These are phyloP conservation scores for Microcos paniculata DNA, from an alignment of 345 rosid species.

Conservation along the genomic window DNA sequence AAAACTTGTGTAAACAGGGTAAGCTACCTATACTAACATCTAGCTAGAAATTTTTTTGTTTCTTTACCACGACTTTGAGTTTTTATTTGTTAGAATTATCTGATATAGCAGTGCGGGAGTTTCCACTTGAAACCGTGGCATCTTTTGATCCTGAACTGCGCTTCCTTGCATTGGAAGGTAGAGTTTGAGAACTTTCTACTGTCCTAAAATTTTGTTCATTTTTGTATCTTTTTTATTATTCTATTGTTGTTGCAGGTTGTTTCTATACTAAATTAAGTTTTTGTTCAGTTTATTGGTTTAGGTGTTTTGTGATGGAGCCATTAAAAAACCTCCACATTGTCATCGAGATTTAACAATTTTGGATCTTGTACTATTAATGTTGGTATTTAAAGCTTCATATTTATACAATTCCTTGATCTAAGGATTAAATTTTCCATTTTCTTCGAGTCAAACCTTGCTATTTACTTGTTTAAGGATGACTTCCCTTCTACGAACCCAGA, in stretches of 20 bases:
- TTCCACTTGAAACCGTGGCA: slow-evolving; percentile 40
- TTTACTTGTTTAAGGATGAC: background rate
- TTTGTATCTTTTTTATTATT: slow-evolving; percentile 8
- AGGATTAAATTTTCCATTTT: background rate
- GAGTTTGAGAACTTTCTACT: background rate
- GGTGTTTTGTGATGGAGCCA: background rate
- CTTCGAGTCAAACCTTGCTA: background rate
- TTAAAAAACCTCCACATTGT: background rate
- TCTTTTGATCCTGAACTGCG: slow-evolving; percentile 58
- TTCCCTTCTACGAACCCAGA: background rate
- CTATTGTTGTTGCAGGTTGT: background rate
- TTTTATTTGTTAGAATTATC: slow-evolving; percentile 20
- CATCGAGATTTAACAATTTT: background rate
- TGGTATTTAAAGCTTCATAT: background rate
- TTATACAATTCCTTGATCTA: background rate
- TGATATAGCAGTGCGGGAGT: slow-evolving; percentile 38
- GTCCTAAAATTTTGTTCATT: no score
- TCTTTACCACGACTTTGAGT: slow-evolving; percentile 12
- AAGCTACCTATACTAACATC: slow-evolving; percentile 26
- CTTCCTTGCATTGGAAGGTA: slow-evolving; percentile 78
- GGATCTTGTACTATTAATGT: background rate
- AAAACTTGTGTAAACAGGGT: slow-evolving; percentile 47
- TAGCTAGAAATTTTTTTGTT: slow-evolving; percentile 10
- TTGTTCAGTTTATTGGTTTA: background rate
- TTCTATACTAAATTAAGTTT: background rate